Percentiles rank a stretch among this genome's conserved stretches.
phyloP scores from a whole-genome alignment of 768 basidiomycete genomes.

The Austroboletus eburneus region DNA sequence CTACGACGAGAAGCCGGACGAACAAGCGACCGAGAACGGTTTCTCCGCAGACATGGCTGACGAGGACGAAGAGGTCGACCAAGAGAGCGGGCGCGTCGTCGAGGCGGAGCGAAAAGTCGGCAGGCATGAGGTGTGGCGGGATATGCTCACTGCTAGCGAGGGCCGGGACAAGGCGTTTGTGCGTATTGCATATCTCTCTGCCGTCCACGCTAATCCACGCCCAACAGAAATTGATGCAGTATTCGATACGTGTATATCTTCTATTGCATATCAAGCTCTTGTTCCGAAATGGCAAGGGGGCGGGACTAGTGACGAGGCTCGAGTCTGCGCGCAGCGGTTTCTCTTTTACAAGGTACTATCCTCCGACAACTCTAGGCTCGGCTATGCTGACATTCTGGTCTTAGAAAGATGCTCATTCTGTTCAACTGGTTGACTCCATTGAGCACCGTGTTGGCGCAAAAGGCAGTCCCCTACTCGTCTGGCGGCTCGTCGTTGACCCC shows the following conservation, averaged over 20 bases:
- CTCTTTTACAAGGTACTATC: conserved; percentile 66
- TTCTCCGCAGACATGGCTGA: conserved; percentile 18
- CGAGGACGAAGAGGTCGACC: conserved; percentile 43
- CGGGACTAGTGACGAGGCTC: conserved; percentile 55
- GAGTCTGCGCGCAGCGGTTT: conserved; percentile 52
- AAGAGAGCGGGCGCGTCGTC: conserved; percentile 44
- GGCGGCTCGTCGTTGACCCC: conserved; percentile 21
- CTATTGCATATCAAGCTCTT: conserved; percentile 60
- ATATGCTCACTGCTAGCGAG: conserved; percentile 70
- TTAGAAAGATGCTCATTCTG: conserved; percentile 73
- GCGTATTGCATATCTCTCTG: conserved; percentile 29
- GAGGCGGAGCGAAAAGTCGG: conserved; percentile 45
- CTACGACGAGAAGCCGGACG: conserved; percentile 45
- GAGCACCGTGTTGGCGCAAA: conserved; percentile 66
- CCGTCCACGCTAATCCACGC: neutral
- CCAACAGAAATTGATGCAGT: conserved; percentile 80
- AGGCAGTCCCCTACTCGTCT: conserved; percentile 58
- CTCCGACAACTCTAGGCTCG: conserved; percentile 6
- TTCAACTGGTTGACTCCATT: conserved; percentile 85
- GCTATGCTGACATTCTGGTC: conserved; percentile 3
- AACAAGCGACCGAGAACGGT: conserved; percentile 22
- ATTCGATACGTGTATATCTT: conserved; percentile 70
- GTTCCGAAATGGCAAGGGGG: conserved; percentile 38
- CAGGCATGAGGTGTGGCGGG: conserved; percentile 72
- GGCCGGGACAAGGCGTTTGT: conserved; percentile 87